Conservation (phyloP, 257 asterid genomes). For the Nemophila menziesii region DNA sequence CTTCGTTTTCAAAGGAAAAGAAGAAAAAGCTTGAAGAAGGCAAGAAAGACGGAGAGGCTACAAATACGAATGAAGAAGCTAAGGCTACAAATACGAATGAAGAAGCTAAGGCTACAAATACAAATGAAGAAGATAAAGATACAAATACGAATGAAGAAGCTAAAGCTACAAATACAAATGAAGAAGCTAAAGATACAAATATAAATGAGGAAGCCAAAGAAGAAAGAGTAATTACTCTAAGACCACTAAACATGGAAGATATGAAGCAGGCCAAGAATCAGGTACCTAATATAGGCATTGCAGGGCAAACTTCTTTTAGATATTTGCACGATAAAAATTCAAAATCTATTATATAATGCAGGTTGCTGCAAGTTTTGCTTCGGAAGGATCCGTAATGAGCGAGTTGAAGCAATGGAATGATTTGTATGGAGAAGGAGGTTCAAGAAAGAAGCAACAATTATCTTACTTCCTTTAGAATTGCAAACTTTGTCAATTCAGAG, state of each 20-base stretch:
- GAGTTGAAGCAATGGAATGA: constrained; percentile 97
- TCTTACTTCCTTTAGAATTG: constrained; percentile 59
- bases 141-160: neutral
- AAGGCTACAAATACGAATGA: constrained; percentile 18
- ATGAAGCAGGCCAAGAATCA: constrained; percentile 77
- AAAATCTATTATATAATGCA: constrained; percentile 15
- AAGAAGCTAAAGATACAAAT: neutral
- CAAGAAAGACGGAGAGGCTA: constrained; percentile 32
- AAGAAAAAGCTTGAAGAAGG: constrained; percentile 34
- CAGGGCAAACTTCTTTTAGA: neutral
- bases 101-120: neutral
- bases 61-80: constrained; percentile 22
- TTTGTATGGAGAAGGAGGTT: constrained; percentile 89
- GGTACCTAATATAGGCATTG: constrained; percentile 26
- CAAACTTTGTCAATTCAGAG: neutral
- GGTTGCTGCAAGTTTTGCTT: constrained; percentile 95
- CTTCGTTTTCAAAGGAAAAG: constrained; percentile 36
- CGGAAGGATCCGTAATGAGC: constrained; percentile 77
- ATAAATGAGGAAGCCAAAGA: constrained; percentile 34
- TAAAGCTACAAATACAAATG: neutral
- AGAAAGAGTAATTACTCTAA: constrained; percentile 45
- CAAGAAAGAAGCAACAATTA: constrained; percentile 74
- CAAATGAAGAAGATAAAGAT: neutral
- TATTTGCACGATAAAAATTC: neutral
- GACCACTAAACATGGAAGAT: constrained; percentile 88